Evolutionary conservation across 164 flowering plant species (phyloP).

Genomic region (Berberis thunbergii): DNA sequence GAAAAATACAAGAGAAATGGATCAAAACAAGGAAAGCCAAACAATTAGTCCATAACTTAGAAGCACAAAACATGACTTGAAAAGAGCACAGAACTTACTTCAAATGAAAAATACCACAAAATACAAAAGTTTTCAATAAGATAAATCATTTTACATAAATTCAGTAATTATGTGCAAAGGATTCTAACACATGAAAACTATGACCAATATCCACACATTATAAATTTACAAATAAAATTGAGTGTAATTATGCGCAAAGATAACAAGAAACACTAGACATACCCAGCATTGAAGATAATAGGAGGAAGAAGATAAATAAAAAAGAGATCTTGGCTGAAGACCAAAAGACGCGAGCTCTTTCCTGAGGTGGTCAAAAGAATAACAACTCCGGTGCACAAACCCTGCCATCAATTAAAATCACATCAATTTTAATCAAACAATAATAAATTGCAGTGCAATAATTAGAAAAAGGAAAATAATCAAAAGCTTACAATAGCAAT

Average conservation of each 20-base stretch:
- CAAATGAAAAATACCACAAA: no score
- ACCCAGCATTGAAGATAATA: constrained; percentile 77
- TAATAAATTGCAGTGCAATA: neutral
- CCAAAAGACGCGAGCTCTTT: constrained; percentile 56
- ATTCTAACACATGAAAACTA: no score
- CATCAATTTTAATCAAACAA: constrained; percentile 4
- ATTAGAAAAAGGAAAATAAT: neutral
- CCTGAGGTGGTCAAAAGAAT: constrained; percentile 50
- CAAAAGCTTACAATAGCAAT: constrained; percentile 50
- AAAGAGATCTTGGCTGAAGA: constrained; percentile 72
- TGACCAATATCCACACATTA: no score
- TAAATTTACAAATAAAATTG: no score
- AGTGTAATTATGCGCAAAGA: no score
- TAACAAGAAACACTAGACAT: constrained; percentile 4
- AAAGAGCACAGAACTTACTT: no score
- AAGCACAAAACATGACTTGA: neutral
- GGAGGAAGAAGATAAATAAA: constrained; percentile 74
- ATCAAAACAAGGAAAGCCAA: neutral
- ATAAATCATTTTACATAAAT: no score
- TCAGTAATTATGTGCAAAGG: no score
- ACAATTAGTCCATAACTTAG: neutral
- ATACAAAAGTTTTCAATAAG: no score
- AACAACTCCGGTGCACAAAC: constrained; percentile 49
- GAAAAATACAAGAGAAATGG: neutral
- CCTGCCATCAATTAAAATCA: constrained; percentile 37